These are phyloP conservation scores for Helotiales sp. DNA, from an alignment of 2,329 filamentous ascomycete species.

Conservation along the genomic window DNA sequence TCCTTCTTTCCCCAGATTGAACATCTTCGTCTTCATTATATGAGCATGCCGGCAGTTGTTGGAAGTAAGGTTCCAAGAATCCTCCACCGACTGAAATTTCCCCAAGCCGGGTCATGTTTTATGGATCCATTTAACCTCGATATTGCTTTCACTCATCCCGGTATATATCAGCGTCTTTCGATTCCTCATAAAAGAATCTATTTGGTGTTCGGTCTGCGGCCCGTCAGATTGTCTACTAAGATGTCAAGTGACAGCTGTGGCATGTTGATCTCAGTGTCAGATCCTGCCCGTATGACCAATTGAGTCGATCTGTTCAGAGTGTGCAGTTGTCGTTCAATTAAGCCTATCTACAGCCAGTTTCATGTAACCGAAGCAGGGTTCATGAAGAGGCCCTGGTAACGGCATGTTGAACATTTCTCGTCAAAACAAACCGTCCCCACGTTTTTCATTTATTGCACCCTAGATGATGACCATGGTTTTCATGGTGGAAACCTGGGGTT, in stretches of 20 bases:
- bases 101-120: constrained; percentile 10
- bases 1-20: background rate
- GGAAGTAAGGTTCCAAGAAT: background rate
- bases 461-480: constrained; percentile 12
- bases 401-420: constrained; percentile 14
- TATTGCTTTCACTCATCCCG: constrained; percentile 11
- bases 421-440: constrained; percentile 7
- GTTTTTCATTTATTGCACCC: constrained; percentile 26
- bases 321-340: constrained; percentile 7
- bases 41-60: constrained; percentile 4
- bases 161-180: constrained; percentile 3
- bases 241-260: constrained; percentile 22
- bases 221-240: constrained; percentile 14
- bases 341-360: constrained; percentile 13
- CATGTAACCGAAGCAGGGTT: constrained; percentile 9
- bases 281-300: constrained; percentile 3
- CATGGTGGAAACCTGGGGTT: background rate
- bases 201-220: constrained; percentile 18
- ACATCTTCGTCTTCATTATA: background rate
- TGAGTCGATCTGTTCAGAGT: background rate
- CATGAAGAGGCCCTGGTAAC: constrained; percentile 14
- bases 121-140: constrained; percentile 8
- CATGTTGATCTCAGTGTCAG: constrained; percentile 6
- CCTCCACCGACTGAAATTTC: background rate
- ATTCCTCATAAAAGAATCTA: constrained; percentile 16